Conservation (phyloP, 306 rosid genomes). For the Trichosanthes truncata region DNA sequence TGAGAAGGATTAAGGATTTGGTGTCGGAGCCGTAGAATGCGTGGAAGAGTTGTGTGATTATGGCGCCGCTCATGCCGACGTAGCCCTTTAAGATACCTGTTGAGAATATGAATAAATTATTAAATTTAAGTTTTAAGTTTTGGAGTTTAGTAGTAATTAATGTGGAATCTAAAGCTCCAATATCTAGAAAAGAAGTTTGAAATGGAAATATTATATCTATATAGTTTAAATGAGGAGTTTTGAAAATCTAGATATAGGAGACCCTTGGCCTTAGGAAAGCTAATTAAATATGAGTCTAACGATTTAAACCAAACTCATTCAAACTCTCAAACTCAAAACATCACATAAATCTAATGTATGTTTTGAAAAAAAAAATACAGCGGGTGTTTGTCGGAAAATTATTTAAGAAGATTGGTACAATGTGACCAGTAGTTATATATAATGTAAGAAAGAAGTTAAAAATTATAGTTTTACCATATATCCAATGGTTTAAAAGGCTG, state of each 20-base stretch:
- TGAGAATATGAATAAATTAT: not conserved
- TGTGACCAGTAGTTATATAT: too few species aligned
- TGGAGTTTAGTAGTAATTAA: too few species aligned
- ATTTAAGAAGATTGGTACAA: too few species aligned
- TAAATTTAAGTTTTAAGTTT: not conserved
- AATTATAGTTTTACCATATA: too few species aligned
- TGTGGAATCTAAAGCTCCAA: not conserved
- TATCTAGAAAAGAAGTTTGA: too few species aligned
- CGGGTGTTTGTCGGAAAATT: not conserved
- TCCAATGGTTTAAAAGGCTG: too few species aligned
- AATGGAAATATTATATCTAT: too few species aligned
- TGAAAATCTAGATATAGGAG: not conserved
- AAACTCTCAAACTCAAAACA: not conserved
- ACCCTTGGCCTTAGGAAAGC: not conserved
- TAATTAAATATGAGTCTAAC: too few species aligned
- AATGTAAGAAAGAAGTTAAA: too few species aligned
- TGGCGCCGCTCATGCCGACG: constrained; percentile 38
- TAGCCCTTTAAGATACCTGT: constrained; percentile 60
- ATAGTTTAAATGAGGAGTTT: too few species aligned
- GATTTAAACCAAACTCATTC: not conserved
- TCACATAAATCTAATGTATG: not conserved
- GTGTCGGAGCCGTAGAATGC: constrained; percentile 19
- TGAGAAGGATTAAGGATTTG: constrained; percentile 18
- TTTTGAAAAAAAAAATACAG: too few species aligned
- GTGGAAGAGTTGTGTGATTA: constrained; percentile 24